phyloP scores from a whole-genome alignment of 2,329 filamentous ascomycete genomes.

The Penicillium sp. region DNA sequence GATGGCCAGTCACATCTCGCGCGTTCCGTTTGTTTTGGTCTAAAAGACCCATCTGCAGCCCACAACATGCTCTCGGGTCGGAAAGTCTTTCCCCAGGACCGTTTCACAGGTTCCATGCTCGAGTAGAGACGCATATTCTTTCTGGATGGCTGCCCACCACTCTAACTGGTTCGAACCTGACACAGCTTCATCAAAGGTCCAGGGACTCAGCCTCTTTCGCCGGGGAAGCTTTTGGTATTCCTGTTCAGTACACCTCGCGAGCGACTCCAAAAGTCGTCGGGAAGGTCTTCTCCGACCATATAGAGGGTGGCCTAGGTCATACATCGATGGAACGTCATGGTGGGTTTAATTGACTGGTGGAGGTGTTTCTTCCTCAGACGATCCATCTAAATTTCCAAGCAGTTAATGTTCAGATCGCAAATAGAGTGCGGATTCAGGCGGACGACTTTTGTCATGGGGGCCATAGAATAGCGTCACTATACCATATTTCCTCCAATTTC shows the following conservation, averaged over 20 bases:
- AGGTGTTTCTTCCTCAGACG: conserved; percentile 1
- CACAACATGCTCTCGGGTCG: conserved; percentile 2
- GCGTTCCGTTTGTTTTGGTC: conserved; percentile 7
- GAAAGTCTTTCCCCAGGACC: background rate
- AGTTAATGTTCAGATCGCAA: no score
- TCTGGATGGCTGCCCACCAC: conserved; percentile 8
- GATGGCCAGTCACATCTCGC: conserved; percentile 4
- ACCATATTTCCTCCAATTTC: no score
- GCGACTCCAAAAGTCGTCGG: conserved; percentile 3
- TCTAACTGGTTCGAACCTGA: conserved; percentile 1
- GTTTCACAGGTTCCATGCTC: conserved; percentile 5
- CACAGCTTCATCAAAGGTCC: conserved; percentile 3
- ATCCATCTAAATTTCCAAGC: no score
- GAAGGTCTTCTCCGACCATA: conserved; percentile 7
- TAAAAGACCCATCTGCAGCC: conserved; percentile 10
- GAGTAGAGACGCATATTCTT: conserved; percentile 9
- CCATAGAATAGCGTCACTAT: no score
- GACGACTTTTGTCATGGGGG: no score
- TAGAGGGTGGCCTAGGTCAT: conserved; percentile 4
- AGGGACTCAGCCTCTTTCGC: background rate
- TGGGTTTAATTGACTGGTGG: conserved; percentile 4
- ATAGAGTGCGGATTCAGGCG: no score
- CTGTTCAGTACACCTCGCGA: conserved; percentile 3
- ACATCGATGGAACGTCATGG: background rate
- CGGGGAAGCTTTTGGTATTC: background rate